Evolutionary conservation across 306 rosid genomes (phyloP), one percentile per base, ranked within the genome.

Genomic region (Alnus rubra): DNA sequence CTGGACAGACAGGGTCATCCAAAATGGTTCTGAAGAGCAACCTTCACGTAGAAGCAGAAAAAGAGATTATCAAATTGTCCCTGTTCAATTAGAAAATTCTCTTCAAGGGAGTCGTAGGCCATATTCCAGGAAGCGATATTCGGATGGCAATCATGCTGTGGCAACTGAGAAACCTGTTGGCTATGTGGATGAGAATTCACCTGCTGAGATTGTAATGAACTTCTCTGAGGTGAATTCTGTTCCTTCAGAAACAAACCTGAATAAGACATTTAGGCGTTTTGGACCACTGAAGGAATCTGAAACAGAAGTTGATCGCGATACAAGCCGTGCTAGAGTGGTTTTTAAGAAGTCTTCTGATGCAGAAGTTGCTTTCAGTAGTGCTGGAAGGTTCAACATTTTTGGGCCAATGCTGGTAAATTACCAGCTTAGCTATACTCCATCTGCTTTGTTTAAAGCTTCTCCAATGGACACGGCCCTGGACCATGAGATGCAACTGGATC

Each of bases 271-370:
- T 84, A 88, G 82, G 90, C 92, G 91, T 45, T 95, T 95, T 87
- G 98, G 98, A 77, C 94, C 98, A n/a, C 80, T 95, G 13, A 90
- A 85, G 86, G 96, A 91, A 83, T 85, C 88, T 68, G 98, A 95
- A 84, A 95, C 98, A 67, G 98, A 92, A 84, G 98, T 95, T 56
- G 98, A 92, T 82, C 86, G 92, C 52, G 86, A 91, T 79, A 90
- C 90, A 76, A 87, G 98, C 75, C 96, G 98, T 73, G 98, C 98
- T 11, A 89, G 98, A 86, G 98, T 95, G 77, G 90, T 95, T 78
- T 95, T 92, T 69, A 95, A 92, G 83, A 91, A 81, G 82, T 77
- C 87, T 80, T 73, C 87, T 56, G 98, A 95, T 87, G 98, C 97
- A 14, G 98, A 95, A 85, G 87, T 90, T 65, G 98, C 98, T 65